Conservation (phyloP, 257 asterid genomes). For the Penstemon barbatus region DNA sequence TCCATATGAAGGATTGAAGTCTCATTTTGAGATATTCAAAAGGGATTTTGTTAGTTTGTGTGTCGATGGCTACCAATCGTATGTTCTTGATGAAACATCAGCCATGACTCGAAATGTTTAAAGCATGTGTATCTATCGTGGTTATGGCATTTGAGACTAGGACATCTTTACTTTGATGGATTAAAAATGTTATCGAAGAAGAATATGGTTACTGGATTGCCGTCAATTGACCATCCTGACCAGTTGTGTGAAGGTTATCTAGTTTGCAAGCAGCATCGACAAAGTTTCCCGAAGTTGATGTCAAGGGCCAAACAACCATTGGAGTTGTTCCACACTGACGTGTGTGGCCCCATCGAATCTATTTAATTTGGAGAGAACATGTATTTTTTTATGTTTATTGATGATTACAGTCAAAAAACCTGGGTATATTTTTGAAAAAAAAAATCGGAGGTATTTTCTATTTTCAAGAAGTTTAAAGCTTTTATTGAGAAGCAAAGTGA, state of each 20-base stretch:
- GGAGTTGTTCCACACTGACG: no score
- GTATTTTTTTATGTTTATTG: no score
- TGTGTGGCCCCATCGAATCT: no score
- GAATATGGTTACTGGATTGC: slow-evolving; percentile 19
- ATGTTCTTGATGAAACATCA: background rate
- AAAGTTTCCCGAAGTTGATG: no score
- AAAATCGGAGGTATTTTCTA: no score
- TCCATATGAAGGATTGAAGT: background rate
- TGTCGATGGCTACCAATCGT: background rate
- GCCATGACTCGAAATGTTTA: background rate
- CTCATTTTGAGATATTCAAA: background rate
- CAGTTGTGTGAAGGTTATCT: slow-evolving; percentile 15
- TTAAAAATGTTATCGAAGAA: background rate
- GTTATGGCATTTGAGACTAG: slow-evolving; percentile 1
- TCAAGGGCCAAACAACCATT: no score
- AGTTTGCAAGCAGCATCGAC: background rate
- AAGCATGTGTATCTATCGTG: background rate
- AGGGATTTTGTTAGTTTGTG: background rate
- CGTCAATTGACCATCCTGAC: background rate
- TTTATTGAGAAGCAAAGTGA: no score
- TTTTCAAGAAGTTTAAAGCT: no score
- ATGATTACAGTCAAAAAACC: no score
- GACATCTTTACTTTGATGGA: slow-evolving; percentile 2
- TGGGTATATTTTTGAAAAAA: no score
- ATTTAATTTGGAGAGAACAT: no score